Conservation (phyloP, 1,139 yeast genomes). For the Saccharomycopsis crataegensis region DNA sequence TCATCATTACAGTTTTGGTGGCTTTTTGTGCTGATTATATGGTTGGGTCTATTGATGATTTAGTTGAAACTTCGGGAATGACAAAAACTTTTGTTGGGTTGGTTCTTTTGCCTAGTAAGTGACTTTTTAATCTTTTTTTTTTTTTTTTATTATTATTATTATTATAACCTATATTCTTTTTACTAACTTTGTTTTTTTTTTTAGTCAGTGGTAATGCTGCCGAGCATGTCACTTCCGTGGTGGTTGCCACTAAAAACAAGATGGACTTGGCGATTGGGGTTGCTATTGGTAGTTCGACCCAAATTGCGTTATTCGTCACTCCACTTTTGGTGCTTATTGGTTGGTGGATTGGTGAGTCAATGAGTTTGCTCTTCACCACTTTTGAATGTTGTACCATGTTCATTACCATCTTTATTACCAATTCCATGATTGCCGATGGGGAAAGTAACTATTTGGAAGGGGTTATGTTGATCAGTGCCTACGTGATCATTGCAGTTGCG, state of each 20-base stretch:
- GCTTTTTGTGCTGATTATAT: constrained; percentile 89
- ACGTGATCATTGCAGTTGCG: constrained; percentile 78
- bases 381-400: constrained; percentile 91
- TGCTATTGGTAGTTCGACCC: constrained; percentile 95
- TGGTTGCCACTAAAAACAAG: constrained; percentile 91
- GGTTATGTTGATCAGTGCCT: constrained; percentile 80
- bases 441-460: constrained; percentile 98
- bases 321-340: constrained; percentile 93
- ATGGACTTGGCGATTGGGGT: constrained; percentile 98
- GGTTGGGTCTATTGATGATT: constrained; percentile 86
- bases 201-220: constrained; percentile 94
- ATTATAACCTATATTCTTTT: no score
- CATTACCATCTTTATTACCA: constrained; percentile 79
- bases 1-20: constrained; percentile 68
- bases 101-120: constrained; percentile 60
- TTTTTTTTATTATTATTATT: no score
- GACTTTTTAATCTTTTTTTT: no score
- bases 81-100: constrained; percentile 94
- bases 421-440: constrained; percentile 85
- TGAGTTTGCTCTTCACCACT: constrained; percentile 86
- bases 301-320: constrained; percentile 88
- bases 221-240: constrained; percentile 93
- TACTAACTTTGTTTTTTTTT: no score
- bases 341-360: constrained; percentile 84
- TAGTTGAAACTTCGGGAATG: constrained; percentile 76